Base-by-base conservation (phyloP, 257 asterid species). In the Solanum gracilifrons region DNA sequence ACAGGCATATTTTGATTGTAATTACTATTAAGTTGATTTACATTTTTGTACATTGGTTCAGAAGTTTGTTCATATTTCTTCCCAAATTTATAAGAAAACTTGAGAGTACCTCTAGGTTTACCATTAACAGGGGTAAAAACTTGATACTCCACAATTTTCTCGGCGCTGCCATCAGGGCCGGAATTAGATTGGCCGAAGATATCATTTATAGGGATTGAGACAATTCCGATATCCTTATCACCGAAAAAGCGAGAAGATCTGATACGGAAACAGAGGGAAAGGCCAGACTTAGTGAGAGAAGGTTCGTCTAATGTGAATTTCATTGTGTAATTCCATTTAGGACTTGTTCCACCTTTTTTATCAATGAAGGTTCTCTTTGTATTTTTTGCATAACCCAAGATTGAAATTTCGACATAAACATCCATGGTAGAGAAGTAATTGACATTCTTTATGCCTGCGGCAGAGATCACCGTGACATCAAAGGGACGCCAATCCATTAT, bases 291-390 rank as follows among this genome's bases (percentile, higher is more conserved):
- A 20, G 64, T 68, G 21, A 71, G 80, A 1, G 87, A 68, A 31
- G 87, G 80, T 25, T 85, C 87, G 13, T 86, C 88, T 82, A 86
- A 46, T 39, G 64, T 86, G 86, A 94, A 90, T 13, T 92, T 93
- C 94, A 93, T 89, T n/a, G 88, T 89, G 79, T 88, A 90, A 77
- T 92, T 92, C 97, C 95, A 94, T 27, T 87, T 89, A 33, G 97
- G 95, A 12, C 13, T 39, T 41, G 93, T 83, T 33, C 95, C 97
- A 79, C 89, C 89, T 68, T 90, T 88, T 85, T 91, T 93, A 90
- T 93, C 93, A 29, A 91, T 88, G 87, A 58, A 85, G 25, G 95
- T 92, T 37, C 25, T 86, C 88, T 92, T 87, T 80, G 76, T 89
- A 1, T 92, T 93, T 41, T 88, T 89, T 15, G 93, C 93, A 86